Evolutionary conservation across 2,329 filamentous ascomycete genomes (phyloP), one percentile per base, ranked within the genome.

Genomic region (Lecanicillium sp.): DNA sequence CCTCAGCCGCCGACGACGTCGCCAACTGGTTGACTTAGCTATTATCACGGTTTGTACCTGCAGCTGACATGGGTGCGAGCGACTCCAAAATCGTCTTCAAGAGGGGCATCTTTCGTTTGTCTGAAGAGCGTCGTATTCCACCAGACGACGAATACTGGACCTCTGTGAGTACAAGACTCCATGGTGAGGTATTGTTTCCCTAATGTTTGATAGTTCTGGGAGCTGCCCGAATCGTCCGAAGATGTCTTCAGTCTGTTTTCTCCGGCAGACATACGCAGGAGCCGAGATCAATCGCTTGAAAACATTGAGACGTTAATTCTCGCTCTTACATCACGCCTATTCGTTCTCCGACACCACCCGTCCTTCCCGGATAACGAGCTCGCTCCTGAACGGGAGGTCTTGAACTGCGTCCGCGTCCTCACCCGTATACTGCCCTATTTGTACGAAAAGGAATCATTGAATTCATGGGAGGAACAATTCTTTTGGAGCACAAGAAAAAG

Each of bases 51-150:
- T 7, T 22, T 31, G 33, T 43, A 32, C 33, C 47, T 49, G 44
- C 49, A 45, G 43, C 51, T 54, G 48, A 47, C 31, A 98, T 98
- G 92, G 92, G 92, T 64, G 90, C 90, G 58, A 95, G 90, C 65
- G 90, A 96, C 68, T 96, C 90, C 55, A 96, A 96, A 75, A 80
- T 96, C 58, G 87, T 90, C 58, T 96, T 98, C 75, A 96, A 95
- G 67, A 86, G 94, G 66, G 90, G 89, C 65, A 94, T 96, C 68
- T 95, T 96, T 70, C 80, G 85, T 57, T 78, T 98, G 43, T 92
- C 88, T n/a, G 88, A 95, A 60, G 84, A 94, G 60, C 80, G 81
- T 49, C 74, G 85, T 58, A 95, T 96, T 56, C 74, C 87, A 43
- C 79, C 87, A 41, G 83, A 92, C 63, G 87, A 95, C 66, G 72